Evolutionary conservation across 2,329 filamentous ascomycete genomes (phyloP), one percentile per base, ranked within the genome.

Genomic region (Cytospora schulzeri): DNA sequence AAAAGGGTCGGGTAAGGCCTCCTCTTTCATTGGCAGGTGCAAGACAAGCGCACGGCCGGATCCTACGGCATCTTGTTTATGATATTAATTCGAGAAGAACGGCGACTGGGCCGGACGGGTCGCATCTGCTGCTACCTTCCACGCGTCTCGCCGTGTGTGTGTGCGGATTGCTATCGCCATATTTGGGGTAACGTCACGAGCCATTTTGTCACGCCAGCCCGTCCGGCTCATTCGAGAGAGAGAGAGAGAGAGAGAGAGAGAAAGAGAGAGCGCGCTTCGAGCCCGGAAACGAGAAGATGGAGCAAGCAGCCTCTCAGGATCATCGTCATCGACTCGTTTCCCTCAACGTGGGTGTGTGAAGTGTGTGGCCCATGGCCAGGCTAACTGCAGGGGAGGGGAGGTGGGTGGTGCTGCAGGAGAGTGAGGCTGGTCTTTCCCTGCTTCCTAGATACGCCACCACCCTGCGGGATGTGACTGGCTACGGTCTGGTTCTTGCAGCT

Each of bases 101-200:
- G 35, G 45, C 22, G 17, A n/a, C 41, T 45, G 19, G 51, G n/a
- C 51, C 59, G 33, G 35, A 28, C 38, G 60, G 38, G 33, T 51
- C 52, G 48, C 60, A 26, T 29, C 52, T 33, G 22, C 35, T 51
- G 52, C 29, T 51, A 29, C 35, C 41, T 62, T 53, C 38, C 52
- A 62, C 22, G 60, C 52, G 60, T 54, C 52, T 56, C 52, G 60
- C 60, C 60, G 26, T 56, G 52, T 62, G 41, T 50, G 52, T 22
- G 29, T 9, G 29, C n/a, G 9, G 29, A 4, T 56, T 50, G 52
- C 54, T 26, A 45, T 51, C 55, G 41, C 41, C 45, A 19, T 48
- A 14, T 14, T 22, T 24, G n/a, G 41, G 22, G 45, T 22, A 14
- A 24, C 22, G 6, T 48, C 45, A 48, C 45, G 45, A 24, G 45